Evolutionary conservation across 768 basidiomycete genomes (phyloP).

Genomic region (Coprinopsis marcescibilis): DNA sequence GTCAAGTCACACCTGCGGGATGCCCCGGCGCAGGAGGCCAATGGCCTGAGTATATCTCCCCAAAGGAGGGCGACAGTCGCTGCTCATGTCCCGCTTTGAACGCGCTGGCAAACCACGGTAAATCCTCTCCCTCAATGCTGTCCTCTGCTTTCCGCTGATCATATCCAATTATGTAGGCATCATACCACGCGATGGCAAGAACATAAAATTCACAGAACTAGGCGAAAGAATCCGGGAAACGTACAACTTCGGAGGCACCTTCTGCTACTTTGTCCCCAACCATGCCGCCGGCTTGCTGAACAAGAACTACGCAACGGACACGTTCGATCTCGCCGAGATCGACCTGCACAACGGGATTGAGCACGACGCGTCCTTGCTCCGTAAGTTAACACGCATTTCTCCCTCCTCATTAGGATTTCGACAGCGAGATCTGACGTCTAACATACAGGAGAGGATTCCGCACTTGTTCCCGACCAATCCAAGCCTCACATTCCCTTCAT

Average conservation of each 20-base stretch:
- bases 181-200: conserved; percentile 58
- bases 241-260: conserved; percentile 66
- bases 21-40: conserved; percentile 51
- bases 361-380: conserved; percentile 58
- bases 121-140: too few relatives aligned
- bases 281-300: conserved; percentile 53
- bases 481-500: conserved; percentile 44
- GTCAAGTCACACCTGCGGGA: conserved; percentile 51
- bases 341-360: conserved; percentile 73
- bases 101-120: conserved; percentile 81
- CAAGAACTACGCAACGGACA: conserved; percentile 51
- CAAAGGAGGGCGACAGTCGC: conserved; percentile 60
- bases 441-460: conserved; percentile 59
- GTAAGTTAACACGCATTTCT: too few relatives aligned
- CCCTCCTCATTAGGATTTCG: too few relatives aligned
- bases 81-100: conserved; percentile 73
- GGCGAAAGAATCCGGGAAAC: conserved; percentile 39
- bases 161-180: conserved; percentile 52
- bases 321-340: conserved; percentile 61
- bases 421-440: too few relatives aligned
- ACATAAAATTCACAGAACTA: conserved; percentile 57
- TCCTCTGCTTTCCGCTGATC: too few relatives aligned
- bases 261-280: conserved; percentile 63
- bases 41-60: conserved; percentile 64
- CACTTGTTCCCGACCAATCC: conserved; percentile 43